Percentiles rank a stretch among this genome's conserved stretches.
phyloP scores from a whole-genome alignment of 2,329 filamentous ascomycete genomes.

The Fusarium floridanum region DNA sequence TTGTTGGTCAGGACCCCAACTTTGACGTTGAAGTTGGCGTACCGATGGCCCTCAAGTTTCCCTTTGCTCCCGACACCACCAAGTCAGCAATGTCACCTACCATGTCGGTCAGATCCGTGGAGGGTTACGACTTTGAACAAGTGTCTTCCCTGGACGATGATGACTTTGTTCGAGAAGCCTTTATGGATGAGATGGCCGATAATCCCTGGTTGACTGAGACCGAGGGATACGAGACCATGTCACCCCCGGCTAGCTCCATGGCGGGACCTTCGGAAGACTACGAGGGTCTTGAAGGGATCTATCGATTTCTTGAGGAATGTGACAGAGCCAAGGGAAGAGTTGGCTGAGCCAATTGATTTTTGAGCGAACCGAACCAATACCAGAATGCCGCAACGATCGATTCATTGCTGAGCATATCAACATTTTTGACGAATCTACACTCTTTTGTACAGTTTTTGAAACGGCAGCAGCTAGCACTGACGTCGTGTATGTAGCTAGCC shows the following conservation, averaged over 20 bases:
- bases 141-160: constrained; percentile 52
- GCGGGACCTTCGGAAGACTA: constrained; percentile 62
- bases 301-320: constrained; percentile 70
- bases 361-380: constrained; percentile 33
- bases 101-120: constrained; percentile 61
- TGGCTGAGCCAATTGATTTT: constrained; percentile 43
- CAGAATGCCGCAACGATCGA: constrained; percentile 21
- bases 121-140: constrained; percentile 58
- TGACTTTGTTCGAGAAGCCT: constrained; percentile 55
- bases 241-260: constrained; percentile 60
- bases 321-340: constrained; percentile 58
- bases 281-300: constrained; percentile 69
- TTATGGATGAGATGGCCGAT: constrained; percentile 58
- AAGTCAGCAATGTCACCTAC: constrained; percentile 60
- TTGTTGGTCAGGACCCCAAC: constrained; percentile 80
- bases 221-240: constrained; percentile 65
- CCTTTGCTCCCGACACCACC: constrained; percentile 76
- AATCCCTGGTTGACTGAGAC: constrained; percentile 64
- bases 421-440: constrained; percentile 44
- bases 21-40: constrained; percentile 78
- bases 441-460: constrained; percentile 36
- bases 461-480: constrained; percentile 35
- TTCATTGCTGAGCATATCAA: constrained; percentile 23
- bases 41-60: constrained; percentile 83
- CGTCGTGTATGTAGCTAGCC: constrained; percentile 25